Evolutionary conservation across 192 early-diverging fungal species (phyloP).

Genomic region (Umbelopsis sp.): DNA sequence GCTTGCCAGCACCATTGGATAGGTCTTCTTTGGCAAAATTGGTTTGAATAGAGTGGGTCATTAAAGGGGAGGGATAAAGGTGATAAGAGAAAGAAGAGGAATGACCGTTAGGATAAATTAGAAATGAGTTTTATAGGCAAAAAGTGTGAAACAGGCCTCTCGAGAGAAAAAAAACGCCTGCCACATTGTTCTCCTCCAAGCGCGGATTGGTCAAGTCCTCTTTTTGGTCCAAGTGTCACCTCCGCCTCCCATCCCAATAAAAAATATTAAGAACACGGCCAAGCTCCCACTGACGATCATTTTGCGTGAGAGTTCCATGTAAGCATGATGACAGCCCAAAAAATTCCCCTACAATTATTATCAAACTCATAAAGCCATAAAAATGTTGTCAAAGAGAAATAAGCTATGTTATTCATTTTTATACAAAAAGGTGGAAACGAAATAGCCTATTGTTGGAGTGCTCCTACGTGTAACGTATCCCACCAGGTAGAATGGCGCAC

Average conservation of each 20-base stretch:
- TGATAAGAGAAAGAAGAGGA: background rate
- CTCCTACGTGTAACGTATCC: slow-evolving; percentile 5
- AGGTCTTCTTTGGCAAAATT: background rate
- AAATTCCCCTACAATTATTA: no score
- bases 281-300: background rate
- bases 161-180: slow-evolving; percentile 8
- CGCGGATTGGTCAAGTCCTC: slow-evolving; percentile 15
- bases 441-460: background rate
- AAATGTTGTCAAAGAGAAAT: no score
- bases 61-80: background rate
- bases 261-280: background rate
- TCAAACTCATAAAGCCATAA: no score
- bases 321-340: no score
- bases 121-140: background rate
- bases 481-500: background rate
- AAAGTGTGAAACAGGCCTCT: slow-evolving; percentile 1
- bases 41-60: slow-evolving; percentile 16
- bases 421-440: background rate
- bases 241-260: background rate
- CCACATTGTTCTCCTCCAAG: slow-evolving; percentile 19
- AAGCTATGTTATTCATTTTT: background rate
- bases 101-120: background rate
- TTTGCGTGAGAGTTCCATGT: no score
- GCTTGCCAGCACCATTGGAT: background rate
- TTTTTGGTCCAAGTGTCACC: background rate